phyloP scores from a whole-genome alignment of 2,329 filamentous ascomycete genomes.

The Fusarium subglutinans region DNA sequence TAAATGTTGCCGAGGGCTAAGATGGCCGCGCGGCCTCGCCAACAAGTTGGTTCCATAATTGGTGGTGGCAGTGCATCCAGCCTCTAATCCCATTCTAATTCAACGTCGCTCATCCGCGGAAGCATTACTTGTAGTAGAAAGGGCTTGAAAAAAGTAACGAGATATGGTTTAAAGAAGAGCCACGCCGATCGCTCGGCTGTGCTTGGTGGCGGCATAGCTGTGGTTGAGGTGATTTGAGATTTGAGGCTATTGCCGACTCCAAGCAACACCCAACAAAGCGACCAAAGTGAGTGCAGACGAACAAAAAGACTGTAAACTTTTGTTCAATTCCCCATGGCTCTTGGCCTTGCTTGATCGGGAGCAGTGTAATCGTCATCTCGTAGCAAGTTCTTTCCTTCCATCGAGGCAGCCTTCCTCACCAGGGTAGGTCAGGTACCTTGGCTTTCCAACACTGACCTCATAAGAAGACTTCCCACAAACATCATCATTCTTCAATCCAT shows the following conservation, averaged over 20 bases:
- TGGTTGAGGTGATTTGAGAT: background rate
- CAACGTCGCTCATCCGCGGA: slow-evolving; percentile 19
- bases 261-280: background rate
- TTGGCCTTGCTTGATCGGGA: background rate
- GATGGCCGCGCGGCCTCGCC: slow-evolving; percentile 36
- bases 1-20: slow-evolving; percentile 10
- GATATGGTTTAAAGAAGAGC: background rate
- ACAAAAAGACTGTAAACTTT: background rate
- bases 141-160: background rate
- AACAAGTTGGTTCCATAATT: slow-evolving; percentile 31
- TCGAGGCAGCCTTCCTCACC: background rate
- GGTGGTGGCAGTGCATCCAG: slow-evolving; percentile 36
- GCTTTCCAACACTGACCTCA: background rate
- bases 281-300: background rate
- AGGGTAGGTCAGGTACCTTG: background rate
- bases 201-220: background rate
- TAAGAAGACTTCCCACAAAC: background rate
- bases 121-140: background rate
- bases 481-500: background rate
- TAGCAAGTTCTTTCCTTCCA: background rate
- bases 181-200: background rate
- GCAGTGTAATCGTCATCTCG: background rate
- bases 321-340: background rate
- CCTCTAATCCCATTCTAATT: slow-evolving; percentile 4
- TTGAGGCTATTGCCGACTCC: background rate